Percentiles rank a stretch among this genome's conserved stretches.
Conservation (phyloP, 441 rosid species). For the Erodium texanum region DNA sequence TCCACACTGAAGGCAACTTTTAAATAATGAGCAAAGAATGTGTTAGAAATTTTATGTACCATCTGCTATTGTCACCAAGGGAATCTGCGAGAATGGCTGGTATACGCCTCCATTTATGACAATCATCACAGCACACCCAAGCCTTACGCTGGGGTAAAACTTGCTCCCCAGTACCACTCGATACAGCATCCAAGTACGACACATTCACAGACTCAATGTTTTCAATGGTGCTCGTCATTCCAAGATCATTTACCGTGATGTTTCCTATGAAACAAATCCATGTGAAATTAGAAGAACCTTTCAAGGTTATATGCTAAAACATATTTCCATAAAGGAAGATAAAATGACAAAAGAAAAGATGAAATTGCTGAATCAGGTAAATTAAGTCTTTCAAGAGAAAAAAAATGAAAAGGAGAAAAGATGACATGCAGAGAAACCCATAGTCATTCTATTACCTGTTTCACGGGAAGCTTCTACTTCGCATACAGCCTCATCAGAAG, state of each 20-base stretch:
- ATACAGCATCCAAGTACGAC: conserved; percentile 30
- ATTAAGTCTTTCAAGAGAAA: neutral
- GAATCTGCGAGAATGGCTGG: conserved; percentile 55
- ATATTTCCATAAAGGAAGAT: neutral
- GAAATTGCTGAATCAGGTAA: conserved; percentile 6
- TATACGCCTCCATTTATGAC: conserved; percentile 90
- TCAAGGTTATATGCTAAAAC: conserved; percentile 8
- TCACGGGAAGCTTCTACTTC: conserved; percentile 29
- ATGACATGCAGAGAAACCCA: neutral
- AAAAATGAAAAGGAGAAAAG: conserved; percentile 10
- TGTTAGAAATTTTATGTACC: conserved; percentile 35
- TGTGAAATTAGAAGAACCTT: conserved; percentile 11
- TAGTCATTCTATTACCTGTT: conserved; percentile 36
- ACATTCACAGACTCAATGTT: conserved; percentile 25
- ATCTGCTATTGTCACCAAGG: conserved; percentile 63
- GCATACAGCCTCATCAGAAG: conserved; percentile 23
- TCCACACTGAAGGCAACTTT: conserved; percentile 12
- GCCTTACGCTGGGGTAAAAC: conserved; percentile 43
- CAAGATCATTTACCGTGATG: conserved; percentile 27
- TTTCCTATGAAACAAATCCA: conserved; percentile 33
- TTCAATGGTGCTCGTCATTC: conserved; percentile 23
- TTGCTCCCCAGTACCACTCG: conserved; percentile 34
- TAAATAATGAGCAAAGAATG: conserved; percentile 12
- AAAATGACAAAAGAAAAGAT: neutral
- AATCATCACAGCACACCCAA: conserved; percentile 93